Conservation (phyloP, 2,329 filamentous ascomycete genomes). For the Hypoxylon sp. region DNA sequence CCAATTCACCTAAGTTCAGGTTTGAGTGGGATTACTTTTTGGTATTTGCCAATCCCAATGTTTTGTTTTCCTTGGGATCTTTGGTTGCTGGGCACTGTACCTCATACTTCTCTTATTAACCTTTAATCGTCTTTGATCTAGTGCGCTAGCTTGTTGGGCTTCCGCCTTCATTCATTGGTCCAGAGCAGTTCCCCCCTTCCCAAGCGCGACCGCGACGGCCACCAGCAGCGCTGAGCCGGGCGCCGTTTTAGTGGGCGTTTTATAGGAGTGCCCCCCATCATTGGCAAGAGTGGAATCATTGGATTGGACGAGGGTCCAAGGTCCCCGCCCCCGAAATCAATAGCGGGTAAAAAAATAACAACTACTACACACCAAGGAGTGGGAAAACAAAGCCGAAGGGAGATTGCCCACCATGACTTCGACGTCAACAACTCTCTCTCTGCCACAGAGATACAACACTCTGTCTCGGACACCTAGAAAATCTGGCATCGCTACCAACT, state of each 20-base stretch:
- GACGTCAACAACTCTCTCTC: conserved; percentile 55
- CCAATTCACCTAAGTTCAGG: conserved; percentile 9
- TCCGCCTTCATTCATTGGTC: conserved; percentile 32
- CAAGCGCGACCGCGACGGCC: conserved; percentile 35
- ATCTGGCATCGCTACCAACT: conserved; percentile 64
- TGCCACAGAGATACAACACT: conserved; percentile 51
- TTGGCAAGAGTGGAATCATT: conserved; percentile 2
- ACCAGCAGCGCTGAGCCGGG: conserved; percentile 28
- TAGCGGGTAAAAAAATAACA: conserved; percentile 45
- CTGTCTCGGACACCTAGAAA: conserved; percentile 60
- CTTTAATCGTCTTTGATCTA: conserved; percentile 33
- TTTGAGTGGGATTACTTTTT: conserved; percentile 16
- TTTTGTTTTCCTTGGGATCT: conserved; percentile 19
- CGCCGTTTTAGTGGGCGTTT: conserved; percentile 34
- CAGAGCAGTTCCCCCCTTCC: conserved; percentile 31
- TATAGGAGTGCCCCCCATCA: conserved; percentile 29
- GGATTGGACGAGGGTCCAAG: conserved; percentile 31
- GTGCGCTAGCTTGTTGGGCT: conserved; percentile 29
- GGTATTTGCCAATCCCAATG: conserved; percentile 41
- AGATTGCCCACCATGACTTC: conserved; percentile 55
- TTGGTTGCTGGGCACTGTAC: conserved; percentile 21
- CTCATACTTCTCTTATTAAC: conserved; percentile 24
- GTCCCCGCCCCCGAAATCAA: conserved; percentile 38
- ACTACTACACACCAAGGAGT: conserved; percentile 31
- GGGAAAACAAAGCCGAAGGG: conserved; percentile 37